Evolutionary conservation across 2,329 filamentous ascomycete species (phyloP).

Genomic region (Diaporthe nobilis): DNA sequence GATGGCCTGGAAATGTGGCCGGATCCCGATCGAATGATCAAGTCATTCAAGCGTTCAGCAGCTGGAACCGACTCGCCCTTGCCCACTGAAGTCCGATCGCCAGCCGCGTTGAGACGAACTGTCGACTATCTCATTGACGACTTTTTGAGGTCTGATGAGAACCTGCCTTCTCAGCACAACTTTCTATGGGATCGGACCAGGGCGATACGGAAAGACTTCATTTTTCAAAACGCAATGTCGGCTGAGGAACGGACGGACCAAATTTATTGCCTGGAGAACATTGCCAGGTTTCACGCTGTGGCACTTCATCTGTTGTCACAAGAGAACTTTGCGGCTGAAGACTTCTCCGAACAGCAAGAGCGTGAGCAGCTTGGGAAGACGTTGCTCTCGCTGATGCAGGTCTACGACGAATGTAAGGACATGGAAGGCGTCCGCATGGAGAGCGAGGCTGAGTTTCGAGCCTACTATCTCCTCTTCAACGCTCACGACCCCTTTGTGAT

Average conservation of each 20-base stretch:
- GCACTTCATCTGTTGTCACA: slow-evolving; percentile 74
- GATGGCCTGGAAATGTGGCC: slow-evolving; percentile 59
- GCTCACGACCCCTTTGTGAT: slow-evolving; percentile 71
- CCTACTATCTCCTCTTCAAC: slow-evolving; percentile 75
- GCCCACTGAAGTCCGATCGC: slow-evolving; percentile 77
- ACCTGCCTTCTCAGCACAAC: slow-evolving; percentile 69
- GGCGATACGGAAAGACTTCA: slow-evolving; percentile 77
- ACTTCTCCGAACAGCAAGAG: slow-evolving; percentile 77
- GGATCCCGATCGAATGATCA: slow-evolving; percentile 71
- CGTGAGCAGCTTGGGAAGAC: slow-evolving; percentile 77
- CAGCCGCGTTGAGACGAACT: slow-evolving; percentile 69
- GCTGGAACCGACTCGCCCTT: slow-evolving; percentile 77
- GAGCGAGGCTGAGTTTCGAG: slow-evolving; percentile 76
- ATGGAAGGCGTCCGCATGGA: slow-evolving; percentile 67
- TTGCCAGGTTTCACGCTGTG: slow-evolving; percentile 76
- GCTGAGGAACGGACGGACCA: slow-evolving; percentile 70
- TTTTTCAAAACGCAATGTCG: slow-evolving; percentile 74
- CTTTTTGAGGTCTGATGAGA: slow-evolving; percentile 68
- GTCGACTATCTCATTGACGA: slow-evolving; percentile 75
- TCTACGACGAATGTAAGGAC: slow-evolving; percentile 76
- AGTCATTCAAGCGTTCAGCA: slow-evolving; percentile 76
- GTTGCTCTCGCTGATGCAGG: slow-evolving; percentile 74
- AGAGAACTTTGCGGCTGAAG: slow-evolving; percentile 68
- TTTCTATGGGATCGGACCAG: slow-evolving; percentile 79
- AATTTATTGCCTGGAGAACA: slow-evolving; percentile 75